These are phyloP conservation scores for Saturnispora sekii DNA, from an alignment of 805 yeast genomes.

Conservation along the genomic window DNA sequence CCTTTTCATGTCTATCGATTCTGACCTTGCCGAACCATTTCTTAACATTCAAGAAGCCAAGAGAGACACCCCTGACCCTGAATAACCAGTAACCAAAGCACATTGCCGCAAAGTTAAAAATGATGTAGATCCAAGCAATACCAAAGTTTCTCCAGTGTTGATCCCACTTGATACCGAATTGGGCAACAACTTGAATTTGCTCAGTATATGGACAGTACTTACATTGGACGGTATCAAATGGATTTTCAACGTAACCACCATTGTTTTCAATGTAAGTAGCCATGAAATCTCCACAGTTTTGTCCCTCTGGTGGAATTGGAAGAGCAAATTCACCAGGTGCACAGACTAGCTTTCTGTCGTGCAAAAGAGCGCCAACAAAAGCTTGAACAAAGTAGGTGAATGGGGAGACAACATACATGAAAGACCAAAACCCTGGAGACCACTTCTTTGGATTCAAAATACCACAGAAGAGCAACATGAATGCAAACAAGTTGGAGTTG, in stretches of 20 bases:
- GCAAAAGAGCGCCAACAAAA: constrained; percentile 40
- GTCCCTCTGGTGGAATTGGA: constrained; percentile 47
- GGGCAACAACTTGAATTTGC: constrained; percentile 37
- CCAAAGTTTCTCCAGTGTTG: constrained; percentile 63
- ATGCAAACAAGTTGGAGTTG: constrained; percentile 44
- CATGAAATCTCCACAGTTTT: constrained; percentile 52
- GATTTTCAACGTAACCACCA: constrained; percentile 50
- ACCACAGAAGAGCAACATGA: constrained; percentile 58
- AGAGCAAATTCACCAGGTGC: constrained; percentile 36
- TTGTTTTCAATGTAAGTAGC: constrained; percentile 30
- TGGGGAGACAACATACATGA: constrained; percentile 66
- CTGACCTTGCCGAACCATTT: constrained; percentile 18
- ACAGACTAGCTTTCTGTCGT: constrained; percentile 43
- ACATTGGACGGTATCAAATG: constrained; percentile 37
- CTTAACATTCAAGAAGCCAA: constrained; percentile 17
- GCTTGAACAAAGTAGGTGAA: constrained; percentile 61
- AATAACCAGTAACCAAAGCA: constrained; percentile 28
- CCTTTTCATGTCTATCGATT: constrained; percentile 39
- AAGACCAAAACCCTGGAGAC: constrained; percentile 77
- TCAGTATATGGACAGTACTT: constrained; percentile 37
- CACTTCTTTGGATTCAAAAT: constrained; percentile 45
- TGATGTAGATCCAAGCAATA: constrained; percentile 45
- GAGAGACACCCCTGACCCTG: constrained; percentile 30
- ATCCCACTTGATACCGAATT: constrained; percentile 34
- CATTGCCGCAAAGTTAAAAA: constrained; percentile 41